Evolutionary conservation across 352 stramenopile species (phyloP).

Genomic region (Albugo candida): DNA sequence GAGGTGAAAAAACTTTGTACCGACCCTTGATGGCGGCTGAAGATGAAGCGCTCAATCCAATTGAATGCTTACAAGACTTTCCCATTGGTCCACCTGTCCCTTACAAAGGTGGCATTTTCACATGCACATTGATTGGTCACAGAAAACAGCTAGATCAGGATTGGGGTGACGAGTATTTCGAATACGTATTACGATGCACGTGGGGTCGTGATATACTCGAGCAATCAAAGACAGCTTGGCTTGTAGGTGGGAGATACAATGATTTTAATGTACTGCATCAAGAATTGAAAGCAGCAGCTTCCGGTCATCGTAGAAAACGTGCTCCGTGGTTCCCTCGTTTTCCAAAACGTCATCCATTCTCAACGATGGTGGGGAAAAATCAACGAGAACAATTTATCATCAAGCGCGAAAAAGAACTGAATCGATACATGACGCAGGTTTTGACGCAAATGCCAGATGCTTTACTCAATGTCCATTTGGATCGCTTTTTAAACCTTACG

Average conservation of each 20-base stretch:
- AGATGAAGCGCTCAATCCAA: slow-evolving; percentile 74
- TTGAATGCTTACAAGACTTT: slow-evolving; percentile 77
- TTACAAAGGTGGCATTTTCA: slow-evolving; percentile 82
- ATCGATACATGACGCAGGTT: slow-evolving; percentile 82
- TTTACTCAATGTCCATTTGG: slow-evolving; percentile 75
- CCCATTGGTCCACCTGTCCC: slow-evolving; percentile 72
- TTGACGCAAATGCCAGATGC: slow-evolving; percentile 80
- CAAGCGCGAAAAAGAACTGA: slow-evolving; percentile 81
- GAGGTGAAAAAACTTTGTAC: slow-evolving; percentile 45
- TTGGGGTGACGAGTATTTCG: slow-evolving; percentile 80
- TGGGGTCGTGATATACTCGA: slow-evolving; percentile 80
- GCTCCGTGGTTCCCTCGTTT: slow-evolving; percentile 80
- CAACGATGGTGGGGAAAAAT: slow-evolving; percentile 81
- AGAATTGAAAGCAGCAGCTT: slow-evolving; percentile 71
- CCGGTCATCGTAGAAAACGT: slow-evolving; percentile 62
- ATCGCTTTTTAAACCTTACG: slow-evolving; percentile 78
- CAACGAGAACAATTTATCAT: slow-evolving; percentile 83
- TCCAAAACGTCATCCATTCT: slow-evolving; percentile 79
- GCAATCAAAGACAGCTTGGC: slow-evolving; percentile 79
- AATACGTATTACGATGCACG: slow-evolving; percentile 75
- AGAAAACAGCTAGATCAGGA: slow-evolving; percentile 79
- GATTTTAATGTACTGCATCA: slow-evolving; percentile 83
- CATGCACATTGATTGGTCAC: slow-evolving; percentile 75
- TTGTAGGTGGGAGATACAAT: slow-evolving; percentile 76
- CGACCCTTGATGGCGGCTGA: slow-evolving; percentile 70